These are phyloP conservation scores for Aspergillus transmontanensis DNA, from an alignment of 2,329 filamentous ascomycete species.

Conservation along the genomic window DNA sequence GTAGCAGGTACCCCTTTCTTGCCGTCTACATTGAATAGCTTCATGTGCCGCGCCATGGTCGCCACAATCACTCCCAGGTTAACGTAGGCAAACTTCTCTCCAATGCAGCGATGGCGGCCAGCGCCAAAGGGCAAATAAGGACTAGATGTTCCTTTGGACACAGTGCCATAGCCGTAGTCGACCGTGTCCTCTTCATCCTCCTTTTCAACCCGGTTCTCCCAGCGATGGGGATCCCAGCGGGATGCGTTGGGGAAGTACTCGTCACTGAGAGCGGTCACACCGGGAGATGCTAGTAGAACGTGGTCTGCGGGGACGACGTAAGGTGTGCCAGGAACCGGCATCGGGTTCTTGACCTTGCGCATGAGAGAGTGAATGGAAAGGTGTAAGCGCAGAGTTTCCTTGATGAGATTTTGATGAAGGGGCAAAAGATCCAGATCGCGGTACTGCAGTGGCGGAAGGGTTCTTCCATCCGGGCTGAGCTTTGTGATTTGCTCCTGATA, in stretches of 20 bases:
- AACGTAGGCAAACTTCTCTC: conserved; percentile 74
- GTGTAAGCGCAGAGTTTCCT: conserved; percentile 72
- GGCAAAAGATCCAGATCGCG: conserved; percentile 62
- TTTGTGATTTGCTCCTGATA: conserved; percentile 65
- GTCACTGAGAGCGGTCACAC: conserved; percentile 61
- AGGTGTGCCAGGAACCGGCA: conserved; percentile 56
- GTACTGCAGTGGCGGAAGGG: conserved; percentile 61
- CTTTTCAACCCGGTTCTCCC: conserved; percentile 49
- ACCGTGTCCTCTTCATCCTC: conserved; percentile 57
- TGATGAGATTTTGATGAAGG: conserved; percentile 66
- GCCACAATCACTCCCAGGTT: conserved; percentile 68
- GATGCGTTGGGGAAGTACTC: conserved; percentile 63
- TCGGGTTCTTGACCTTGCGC: conserved; percentile 69
- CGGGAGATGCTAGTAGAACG: conserved; percentile 78
- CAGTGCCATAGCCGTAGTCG: conserved; percentile 64
- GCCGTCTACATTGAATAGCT: conserved; percentile 60
- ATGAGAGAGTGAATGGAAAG: conserved; percentile 73
- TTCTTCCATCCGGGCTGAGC: conserved; percentile 40
- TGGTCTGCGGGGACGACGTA: conserved; percentile 79
- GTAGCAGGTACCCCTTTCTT: conserved; percentile 61
- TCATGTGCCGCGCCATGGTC: conserved; percentile 63
- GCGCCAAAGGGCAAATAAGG: conserved; percentile 74
- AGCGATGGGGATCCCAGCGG: conserved; percentile 64
- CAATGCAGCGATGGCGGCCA: conserved; percentile 72
- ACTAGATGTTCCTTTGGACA: conserved; percentile 62